Evolutionary conservation across 2,329 filamentous ascomycete species (phyloP).

Genomic region (Alternaria brassicae): DNA sequence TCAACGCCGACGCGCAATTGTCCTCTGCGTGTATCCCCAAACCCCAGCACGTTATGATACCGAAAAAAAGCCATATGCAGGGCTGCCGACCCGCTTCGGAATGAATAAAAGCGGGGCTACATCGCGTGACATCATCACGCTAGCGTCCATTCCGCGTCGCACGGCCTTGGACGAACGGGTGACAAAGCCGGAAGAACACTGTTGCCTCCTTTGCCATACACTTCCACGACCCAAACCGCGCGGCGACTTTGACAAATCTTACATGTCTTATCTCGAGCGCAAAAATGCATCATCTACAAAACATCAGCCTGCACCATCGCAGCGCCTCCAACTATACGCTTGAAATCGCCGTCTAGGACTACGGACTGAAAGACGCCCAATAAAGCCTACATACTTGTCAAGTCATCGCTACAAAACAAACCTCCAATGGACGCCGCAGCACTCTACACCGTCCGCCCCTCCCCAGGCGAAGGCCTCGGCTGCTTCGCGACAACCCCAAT

Average conservation of each 20-base stretch:
- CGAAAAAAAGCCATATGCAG: neutral
- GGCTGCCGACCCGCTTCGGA: neutral
- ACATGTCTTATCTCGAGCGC: neutral
- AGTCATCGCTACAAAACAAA: no score
- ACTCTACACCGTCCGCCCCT: conserved; percentile 26
- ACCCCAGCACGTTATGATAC: no score
- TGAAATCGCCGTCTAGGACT: neutral
- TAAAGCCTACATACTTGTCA: no score
- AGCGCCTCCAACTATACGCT: neutral
- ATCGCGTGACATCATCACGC: neutral
- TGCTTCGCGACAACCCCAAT: conserved; percentile 44
- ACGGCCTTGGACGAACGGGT: neutral
- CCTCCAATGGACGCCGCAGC: conserved; percentile 14
- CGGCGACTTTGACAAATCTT: neutral
- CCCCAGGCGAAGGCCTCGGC: conserved; percentile 48
- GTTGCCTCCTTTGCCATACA: conserved; percentile 1
- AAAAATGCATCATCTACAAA: neutral
- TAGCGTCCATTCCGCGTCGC: neutral
- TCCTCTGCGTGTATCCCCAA: neutral
- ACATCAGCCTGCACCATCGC: neutral
- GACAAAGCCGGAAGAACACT: conserved; percentile 1
- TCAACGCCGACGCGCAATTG: neutral
- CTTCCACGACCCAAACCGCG: neutral
- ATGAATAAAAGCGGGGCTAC: neutral
- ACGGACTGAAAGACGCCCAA: neutral